Conservation (phyloP, 768 basidiomycete genomes). For the Collybia sordida region DNA sequence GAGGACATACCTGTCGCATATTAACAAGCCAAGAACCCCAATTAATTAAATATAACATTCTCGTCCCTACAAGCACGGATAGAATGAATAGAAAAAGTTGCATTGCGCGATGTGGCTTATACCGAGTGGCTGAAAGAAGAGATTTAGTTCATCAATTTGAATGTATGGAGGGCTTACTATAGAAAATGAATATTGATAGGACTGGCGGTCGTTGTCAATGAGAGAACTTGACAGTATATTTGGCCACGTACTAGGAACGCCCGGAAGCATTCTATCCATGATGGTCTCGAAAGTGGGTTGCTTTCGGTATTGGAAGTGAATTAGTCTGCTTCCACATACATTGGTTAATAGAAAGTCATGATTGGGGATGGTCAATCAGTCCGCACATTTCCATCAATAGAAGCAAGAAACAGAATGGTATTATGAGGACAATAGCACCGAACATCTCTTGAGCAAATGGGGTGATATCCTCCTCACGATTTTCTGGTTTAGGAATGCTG, state of each 20-base stretch:
- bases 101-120: constrained; percentile 53
- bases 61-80: constrained; percentile 55
- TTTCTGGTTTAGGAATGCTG: constrained; percentile 12
- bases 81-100: constrained; percentile 62
- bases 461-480: constrained; percentile 39
- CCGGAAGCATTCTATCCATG: constrained; percentile 56
- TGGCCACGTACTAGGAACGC: constrained; percentile 68
- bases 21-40: constrained; percentile 67
- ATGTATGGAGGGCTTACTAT: constrained; percentile 45
- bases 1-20: constrained; percentile 63
- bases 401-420: constrained; percentile 74
- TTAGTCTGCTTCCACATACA: constrained; percentile 44
- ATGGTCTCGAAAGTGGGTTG: constrained; percentile 48
- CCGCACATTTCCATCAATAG: constrained; percentile 85
- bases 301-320: constrained; percentile 78
- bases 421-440: constrained; percentile 60
- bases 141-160: neutral
- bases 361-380: constrained; percentile 4
- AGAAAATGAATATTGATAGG: constrained; percentile 73
- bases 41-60: constrained; percentile 73
- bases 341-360: constrained; percentile 1
- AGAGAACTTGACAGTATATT: neutral
- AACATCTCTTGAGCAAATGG: constrained; percentile 69
- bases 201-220: constrained; percentile 40
- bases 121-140: constrained; percentile 50